These are phyloP conservation scores for Dovyalis caffra DNA, from an alignment of 345 rosid species.

Conservation along the genomic window DNA sequence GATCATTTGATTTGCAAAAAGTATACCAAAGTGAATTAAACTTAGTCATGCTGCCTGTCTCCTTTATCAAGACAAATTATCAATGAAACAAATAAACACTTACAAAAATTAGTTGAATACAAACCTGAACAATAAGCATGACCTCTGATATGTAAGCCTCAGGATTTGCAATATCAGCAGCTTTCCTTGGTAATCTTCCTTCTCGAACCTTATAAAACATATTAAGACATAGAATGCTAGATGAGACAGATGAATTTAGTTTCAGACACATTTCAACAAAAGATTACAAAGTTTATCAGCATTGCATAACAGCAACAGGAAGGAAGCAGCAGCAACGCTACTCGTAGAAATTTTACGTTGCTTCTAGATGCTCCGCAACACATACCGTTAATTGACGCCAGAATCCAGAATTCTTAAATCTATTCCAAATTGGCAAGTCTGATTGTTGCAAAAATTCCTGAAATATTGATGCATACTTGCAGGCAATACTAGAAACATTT, in stretches of 20 bases:
- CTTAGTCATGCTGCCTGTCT: not conserved
- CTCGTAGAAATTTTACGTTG: not conserved
- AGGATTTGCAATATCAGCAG: constrained; percentile 41
- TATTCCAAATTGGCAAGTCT: constrained; percentile 81
- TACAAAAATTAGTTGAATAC: constrained; percentile 10
- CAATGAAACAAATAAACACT: not conserved
- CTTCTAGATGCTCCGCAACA: constrained; percentile 9
- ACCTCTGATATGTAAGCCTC: constrained; percentile 63
- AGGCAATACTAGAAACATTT: constrained; percentile 73
- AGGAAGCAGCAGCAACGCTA: not conserved
- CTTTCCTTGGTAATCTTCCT: constrained; percentile 61
- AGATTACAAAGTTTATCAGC: not conserved
- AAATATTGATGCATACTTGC: constrained; percentile 71
- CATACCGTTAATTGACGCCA: constrained; percentile 95
- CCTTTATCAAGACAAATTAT: not conserved
- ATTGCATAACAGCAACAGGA: not conserved
- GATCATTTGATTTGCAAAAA: not conserved
- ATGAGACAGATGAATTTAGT: not conserved
- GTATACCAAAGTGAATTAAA: constrained; percentile 2
- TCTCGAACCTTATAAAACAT: constrained; percentile 70
- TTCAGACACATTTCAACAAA: constrained; percentile 1
- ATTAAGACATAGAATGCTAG: constrained; percentile 2
- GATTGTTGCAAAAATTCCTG: constrained; percentile 75
- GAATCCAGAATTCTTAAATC: constrained; percentile 80
- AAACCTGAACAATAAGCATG: constrained; percentile 96